phyloP scores from a whole-genome alignment of 2,329 filamentous ascomycete genomes.

The Penicillium sp. region DNA sequence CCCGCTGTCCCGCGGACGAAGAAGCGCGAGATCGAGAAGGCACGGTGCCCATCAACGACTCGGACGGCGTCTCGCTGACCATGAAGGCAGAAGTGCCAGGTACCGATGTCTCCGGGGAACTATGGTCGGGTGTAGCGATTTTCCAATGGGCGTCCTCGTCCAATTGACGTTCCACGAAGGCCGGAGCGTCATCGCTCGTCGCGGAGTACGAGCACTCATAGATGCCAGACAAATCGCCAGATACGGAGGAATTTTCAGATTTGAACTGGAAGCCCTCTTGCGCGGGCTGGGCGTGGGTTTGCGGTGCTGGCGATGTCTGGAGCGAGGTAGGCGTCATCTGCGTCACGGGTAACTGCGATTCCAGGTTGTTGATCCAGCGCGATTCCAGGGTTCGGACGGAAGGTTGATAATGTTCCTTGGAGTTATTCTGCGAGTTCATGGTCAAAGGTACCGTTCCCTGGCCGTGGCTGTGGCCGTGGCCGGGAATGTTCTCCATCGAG shows the following conservation, averaged over 20 bases:
- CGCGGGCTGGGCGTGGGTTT: conserved; percentile 23
- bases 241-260: conserved; percentile 43
- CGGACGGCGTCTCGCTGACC: conserved; percentile 39
- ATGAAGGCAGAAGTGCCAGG: conserved; percentile 40
- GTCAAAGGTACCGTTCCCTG: conserved; percentile 21
- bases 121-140: conserved; percentile 29
- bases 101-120: conserved; percentile 27
- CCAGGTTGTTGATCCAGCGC: conserved; percentile 39
- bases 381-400: conserved; percentile 37
- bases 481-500: conserved; percentile 21
- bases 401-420: conserved; percentile 30
- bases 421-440: conserved; percentile 25
- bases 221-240: conserved; percentile 38
- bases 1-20: conserved; percentile 28
- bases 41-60: conserved; percentile 32
- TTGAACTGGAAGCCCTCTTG: conserved; percentile 40
- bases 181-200: conserved; percentile 34
- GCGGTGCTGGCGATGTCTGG: conserved; percentile 20
- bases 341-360: conserved; percentile 37
- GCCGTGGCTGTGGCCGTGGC: too few species aligned
- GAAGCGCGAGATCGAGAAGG: conserved; percentile 30
- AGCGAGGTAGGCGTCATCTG: conserved; percentile 32
- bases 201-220: conserved; percentile 40
- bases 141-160: conserved; percentile 38
- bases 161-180: conserved; percentile 34